phyloP scores from a whole-genome alignment of 371 early-diverging fungal genomes.

The Mucor irregularis region DNA sequence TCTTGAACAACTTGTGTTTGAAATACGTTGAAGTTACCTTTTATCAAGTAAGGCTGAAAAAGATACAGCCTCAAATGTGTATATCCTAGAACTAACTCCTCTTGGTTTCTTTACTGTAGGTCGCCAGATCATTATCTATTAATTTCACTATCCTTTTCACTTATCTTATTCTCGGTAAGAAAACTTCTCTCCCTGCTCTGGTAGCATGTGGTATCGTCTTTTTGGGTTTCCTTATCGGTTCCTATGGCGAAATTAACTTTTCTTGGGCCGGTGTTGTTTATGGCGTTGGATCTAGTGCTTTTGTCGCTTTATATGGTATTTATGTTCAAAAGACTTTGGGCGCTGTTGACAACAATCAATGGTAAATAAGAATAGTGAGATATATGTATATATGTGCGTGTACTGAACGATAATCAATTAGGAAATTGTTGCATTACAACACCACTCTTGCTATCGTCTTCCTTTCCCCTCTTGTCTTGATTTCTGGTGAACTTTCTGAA shows the following conservation, averaged over 20 bases:
- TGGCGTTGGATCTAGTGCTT: slow-evolving; percentile 69
- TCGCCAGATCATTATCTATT: slow-evolving; percentile 72
- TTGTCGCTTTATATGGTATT: slow-evolving; percentile 76
- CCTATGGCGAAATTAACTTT: slow-evolving; percentile 73
- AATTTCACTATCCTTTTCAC: slow-evolving; percentile 74
- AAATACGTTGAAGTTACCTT: slow-evolving; percentile 73
- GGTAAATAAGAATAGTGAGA: slow-evolving; percentile 38
- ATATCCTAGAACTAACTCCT: neutral
- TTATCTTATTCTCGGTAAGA: slow-evolving; percentile 61
- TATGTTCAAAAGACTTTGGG: slow-evolving; percentile 73
- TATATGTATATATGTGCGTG: neutral
- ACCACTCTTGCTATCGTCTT: slow-evolving; percentile 67
- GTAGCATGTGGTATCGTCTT: slow-evolving; percentile 67
- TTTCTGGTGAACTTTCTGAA: slow-evolving; percentile 65
- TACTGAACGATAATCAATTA: slow-evolving; percentile 10
- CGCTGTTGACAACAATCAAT: slow-evolving; percentile 71
- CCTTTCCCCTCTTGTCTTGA: slow-evolving; percentile 57
- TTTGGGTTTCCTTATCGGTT: slow-evolving; percentile 71
- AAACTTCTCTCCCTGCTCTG: slow-evolving; percentile 55
- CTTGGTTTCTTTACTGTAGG: slow-evolving; percentile 26
- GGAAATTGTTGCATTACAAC: slow-evolving; percentile 73
- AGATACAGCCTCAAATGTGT: neutral
- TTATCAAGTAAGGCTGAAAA: slow-evolving; percentile 54
- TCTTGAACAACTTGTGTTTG: slow-evolving; percentile 70
- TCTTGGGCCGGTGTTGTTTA: slow-evolving; percentile 69